phyloP scores from a whole-genome alignment of 2,329 filamentous ascomycete genomes.

The Epichloe festucae region DNA sequence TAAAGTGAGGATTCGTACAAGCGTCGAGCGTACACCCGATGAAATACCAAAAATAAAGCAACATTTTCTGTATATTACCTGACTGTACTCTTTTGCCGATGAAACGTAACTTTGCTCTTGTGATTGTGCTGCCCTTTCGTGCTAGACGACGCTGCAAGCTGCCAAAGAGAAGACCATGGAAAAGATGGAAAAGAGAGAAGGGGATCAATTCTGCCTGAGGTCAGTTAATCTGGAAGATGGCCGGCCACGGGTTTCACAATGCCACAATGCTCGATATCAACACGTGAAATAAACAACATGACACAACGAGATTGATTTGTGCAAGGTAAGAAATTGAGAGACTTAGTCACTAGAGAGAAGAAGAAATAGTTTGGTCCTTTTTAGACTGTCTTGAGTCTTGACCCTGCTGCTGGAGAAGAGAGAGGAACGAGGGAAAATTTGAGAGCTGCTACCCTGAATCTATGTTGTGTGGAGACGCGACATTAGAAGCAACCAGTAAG shows the following conservation, averaged over 20 bases:
- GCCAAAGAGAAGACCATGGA: too few relatives aligned
- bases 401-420: background rate
- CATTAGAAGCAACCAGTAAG: background rate
- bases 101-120: background rate
- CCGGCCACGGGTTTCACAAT: background rate
- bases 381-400: too few relatives aligned
- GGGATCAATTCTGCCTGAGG: too few relatives aligned
- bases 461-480: background rate
- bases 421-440: background rate
- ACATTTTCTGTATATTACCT: background rate
- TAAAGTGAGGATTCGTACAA: conserved; percentile 52
- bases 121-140: background rate
- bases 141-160: background rate
- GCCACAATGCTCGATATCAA: background rate
- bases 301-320: background rate
- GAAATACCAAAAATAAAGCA: conserved; percentile 24
- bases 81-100: background rate
- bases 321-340: background rate
- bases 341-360: background rate
- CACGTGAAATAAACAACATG: background rate
- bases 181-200: too few relatives aligned
- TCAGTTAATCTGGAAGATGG: background rate
- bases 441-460: background rate
- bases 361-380: background rate
- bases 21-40: conserved; percentile 49